Base-by-base conservation (phyloP, 306 rosid species). In the Gastrolobium villosum region DNA sequence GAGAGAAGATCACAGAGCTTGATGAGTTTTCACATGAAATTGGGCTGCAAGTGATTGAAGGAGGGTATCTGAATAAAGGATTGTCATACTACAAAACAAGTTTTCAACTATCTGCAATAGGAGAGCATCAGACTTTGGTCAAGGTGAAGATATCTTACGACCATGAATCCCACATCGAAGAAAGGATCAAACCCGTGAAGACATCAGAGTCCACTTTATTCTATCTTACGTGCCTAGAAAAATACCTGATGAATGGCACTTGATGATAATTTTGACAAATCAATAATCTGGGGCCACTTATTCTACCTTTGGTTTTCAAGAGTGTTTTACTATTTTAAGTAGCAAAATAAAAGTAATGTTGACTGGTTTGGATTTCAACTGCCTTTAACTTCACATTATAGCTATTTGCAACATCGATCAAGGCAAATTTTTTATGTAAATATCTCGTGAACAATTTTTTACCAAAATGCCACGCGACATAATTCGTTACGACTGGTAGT, bases 11-110 rank as follows among this genome's bases (percentile, higher is more conserved):
- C 43, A 80, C 84, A 46, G 90, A 87, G 77, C 62, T 90, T 61
- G 89, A 90, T 84, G 90, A 79, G 28, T 1, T 7, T 7, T 46
- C 50, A 0, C 87, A 90, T 75, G 83, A 68, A 75, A 56, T 90
- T 66, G 92, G 89, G 53, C 70, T 92, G 46, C 70, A 88, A 79
- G 88, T 88, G 70, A 60, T 65, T 20, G 94, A 92, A 84, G 92
- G 97, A 44, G 88, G 88, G 0, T 63, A 84, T 70, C 82, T 90
- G 50, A 80, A 55, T 65, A 68, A 41, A 49, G 97, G 95, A 1
- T 87, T 88, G 55, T 81, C 89, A 59, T 90, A 70, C 60, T 88
- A 83, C 71, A 87, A 84, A 39, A 85, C 90, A 56, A 87, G 20
- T 5, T 90, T 84, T 70, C 88, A 85, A 56, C 82, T 85, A 3